Conservation (phyloP, 164 flowering plant genomes). For the Tetrastigma voinierianum region DNA sequence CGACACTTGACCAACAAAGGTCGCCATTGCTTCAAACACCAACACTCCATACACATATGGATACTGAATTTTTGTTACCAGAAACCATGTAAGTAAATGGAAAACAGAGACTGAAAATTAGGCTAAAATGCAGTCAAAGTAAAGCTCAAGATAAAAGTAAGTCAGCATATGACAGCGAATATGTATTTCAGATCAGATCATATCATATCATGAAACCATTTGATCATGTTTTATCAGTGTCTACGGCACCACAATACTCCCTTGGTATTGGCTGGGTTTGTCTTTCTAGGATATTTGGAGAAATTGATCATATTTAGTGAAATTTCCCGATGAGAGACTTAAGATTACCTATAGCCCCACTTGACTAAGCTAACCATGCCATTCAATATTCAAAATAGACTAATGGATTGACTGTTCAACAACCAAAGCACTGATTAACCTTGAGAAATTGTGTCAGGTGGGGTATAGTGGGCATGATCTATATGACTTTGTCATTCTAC, state of each 20-base stretch:
- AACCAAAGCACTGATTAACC: neutral
- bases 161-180: no score
- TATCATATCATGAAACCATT: no score
- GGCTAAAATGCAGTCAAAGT: no score
- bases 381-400: neutral
- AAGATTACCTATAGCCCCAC: neutral
- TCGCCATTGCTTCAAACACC: slow-evolving; percentile 80
- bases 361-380: neutral
- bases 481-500: neutral
- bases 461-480: slow-evolving; percentile 10
- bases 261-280: no score
- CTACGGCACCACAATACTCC: no score
- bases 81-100: slow-evolving; percentile 32
- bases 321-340: neutral
- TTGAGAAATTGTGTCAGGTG: neutral
- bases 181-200: no score
- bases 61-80: slow-evolving; percentile 61
- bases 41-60: slow-evolving; percentile 73
- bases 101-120: no score
- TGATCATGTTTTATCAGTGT: no score
- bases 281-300: no score
- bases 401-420: neutral
- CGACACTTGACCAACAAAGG: slow-evolving; percentile 76
- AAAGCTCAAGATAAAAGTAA: no score
- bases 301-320: no score